Conservation (phyloP, 2,329 filamentous ascomycete genomes). For the Fonsecaea pedrosoi region DNA sequence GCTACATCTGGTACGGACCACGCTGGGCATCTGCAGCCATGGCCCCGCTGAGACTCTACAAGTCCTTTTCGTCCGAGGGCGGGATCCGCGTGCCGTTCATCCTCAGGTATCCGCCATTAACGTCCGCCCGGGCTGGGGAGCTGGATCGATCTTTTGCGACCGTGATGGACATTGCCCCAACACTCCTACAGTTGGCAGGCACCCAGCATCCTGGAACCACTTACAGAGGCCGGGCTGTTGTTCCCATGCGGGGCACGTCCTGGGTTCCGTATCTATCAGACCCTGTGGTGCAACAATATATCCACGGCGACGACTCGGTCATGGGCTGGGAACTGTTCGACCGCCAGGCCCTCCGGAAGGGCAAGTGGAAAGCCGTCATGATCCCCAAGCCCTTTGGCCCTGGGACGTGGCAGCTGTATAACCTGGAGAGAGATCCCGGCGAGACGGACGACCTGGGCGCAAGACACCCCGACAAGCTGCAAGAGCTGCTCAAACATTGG, state of each 20-base stretch:
- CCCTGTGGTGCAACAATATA: constrained; percentile 11
- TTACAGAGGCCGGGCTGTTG: constrained; percentile 44
- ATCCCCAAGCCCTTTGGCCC: constrained; percentile 70
- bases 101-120: constrained; percentile 30
- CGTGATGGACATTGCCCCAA: constrained; percentile 49
- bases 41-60: constrained; percentile 42
- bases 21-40: constrained; percentile 45
- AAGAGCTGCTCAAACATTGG: constrained; percentile 61
- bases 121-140: constrained; percentile 36
- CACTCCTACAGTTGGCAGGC: constrained; percentile 47
- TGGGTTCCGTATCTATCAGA: constrained; percentile 46
- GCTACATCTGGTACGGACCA: constrained; percentile 48
- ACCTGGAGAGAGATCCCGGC: constrained; percentile 75
- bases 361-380: constrained; percentile 86
- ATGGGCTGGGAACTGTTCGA: constrained; percentile 48
- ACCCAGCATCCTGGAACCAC: constrained; percentile 42
- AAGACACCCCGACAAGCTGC: constrained; percentile 51
- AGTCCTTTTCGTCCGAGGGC: constrained; percentile 41
- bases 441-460: constrained; percentile 75
- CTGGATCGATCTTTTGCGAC: constrained; percentile 45
- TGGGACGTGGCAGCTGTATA: constrained; percentile 71
- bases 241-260: constrained; percentile 44
- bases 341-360: constrained; percentile 70
- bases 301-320: constrained; percentile 41
- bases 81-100: constrained; percentile 43